phyloP scores from a whole-genome alignment of 1,284 basidiomycete species.

The Mrakiaceae sp. region DNA sequence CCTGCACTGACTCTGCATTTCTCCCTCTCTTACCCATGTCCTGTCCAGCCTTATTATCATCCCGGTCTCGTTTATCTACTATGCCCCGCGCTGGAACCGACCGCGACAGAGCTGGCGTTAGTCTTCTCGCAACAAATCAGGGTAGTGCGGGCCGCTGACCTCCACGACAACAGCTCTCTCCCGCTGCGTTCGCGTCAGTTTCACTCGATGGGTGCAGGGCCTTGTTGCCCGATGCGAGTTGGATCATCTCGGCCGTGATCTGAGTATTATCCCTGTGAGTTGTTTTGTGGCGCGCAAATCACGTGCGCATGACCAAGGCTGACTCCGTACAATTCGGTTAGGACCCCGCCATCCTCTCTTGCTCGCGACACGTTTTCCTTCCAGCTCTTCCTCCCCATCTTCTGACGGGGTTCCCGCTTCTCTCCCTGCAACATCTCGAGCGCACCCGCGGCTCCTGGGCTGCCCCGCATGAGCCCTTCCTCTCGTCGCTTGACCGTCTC shows the following conservation, averaged over 20 bases:
- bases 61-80: neutral
- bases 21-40: neutral
- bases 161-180: neutral
- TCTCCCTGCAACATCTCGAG: neutral
- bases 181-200: neutral
- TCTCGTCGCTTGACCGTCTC: neutral
- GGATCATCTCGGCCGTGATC: constrained; percentile 1
- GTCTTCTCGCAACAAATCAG: neutral
- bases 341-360: neutral
- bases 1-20: neutral
- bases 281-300: neutral
- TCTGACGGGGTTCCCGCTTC: constrained; percentile 4
- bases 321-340: neutral
- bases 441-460: neutral
- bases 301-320: neutral
- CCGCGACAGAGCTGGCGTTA: neutral
- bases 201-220: neutral
- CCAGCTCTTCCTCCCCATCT: constrained; percentile 6
- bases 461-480: neutral
- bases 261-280: neutral
- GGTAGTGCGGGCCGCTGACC: neutral
- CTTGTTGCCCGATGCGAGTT: constrained; percentile 1
- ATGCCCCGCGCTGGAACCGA: neutral
- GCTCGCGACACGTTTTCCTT: neutral
- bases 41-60: neutral